These are phyloP conservation scores for Actinomortierella wolfii DNA, from an alignment of 371 early-diverging fungal species.

Conservation along the genomic window DNA sequence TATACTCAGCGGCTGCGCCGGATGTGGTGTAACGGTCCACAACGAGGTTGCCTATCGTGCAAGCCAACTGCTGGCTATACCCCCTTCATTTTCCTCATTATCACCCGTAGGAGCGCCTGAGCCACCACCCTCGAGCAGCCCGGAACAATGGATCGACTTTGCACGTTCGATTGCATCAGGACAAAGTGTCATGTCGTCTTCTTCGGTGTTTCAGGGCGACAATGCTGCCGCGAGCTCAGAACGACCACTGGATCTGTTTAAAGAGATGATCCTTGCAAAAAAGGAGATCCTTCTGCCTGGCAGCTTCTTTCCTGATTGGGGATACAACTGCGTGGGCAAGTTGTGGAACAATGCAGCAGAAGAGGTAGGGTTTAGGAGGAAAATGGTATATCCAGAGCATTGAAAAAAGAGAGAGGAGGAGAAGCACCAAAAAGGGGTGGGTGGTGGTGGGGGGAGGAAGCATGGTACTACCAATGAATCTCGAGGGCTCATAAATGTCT, in stretches of 20 bases:
- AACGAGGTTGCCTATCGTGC: conserved; percentile 60
- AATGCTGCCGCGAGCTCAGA: no score
- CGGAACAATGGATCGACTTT: no score
- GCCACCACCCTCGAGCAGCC: background rate
- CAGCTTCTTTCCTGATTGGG: conserved; percentile 90
- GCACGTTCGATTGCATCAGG: no score
- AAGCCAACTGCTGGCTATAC: conserved; percentile 41
- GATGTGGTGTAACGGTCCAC: conserved; percentile 59
- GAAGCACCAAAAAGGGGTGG: no score
- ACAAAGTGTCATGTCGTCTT: no score
- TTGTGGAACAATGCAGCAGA: conserved; percentile 34
- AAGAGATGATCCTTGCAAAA: conserved; percentile 51
- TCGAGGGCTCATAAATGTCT: background rate
- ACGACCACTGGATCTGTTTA: conserved; percentile 48
- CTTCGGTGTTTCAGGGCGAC: no score
- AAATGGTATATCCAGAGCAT: background rate
- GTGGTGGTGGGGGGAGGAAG: background rate
- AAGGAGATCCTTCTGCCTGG: conserved; percentile 74
- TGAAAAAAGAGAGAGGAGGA: no score
- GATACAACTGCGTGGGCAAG: conserved; percentile 54
- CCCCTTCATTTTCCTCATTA: conserved; percentile 6
- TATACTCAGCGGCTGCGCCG: conserved; percentile 2
- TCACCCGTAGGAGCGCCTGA: conserved; percentile 6
- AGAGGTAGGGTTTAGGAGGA: conserved; percentile 12
- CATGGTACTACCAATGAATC: background rate